phyloP scores from a whole-genome alignment of 495 filamentous ascomycete genomes.

The Apiosordaria backusii region DNA sequence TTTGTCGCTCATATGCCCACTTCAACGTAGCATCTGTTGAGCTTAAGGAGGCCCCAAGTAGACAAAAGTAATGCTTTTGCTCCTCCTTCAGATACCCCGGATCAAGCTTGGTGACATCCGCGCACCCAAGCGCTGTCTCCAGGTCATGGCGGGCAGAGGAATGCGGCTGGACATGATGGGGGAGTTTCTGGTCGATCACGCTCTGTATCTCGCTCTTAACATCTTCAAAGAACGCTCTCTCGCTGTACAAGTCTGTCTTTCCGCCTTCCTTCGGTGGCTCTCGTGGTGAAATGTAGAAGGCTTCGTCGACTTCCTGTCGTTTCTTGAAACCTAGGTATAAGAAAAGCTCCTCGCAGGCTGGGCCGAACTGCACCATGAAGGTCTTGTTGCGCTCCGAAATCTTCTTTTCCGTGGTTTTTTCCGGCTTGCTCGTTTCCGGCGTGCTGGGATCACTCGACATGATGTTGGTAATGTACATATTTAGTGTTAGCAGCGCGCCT shows the following conservation, averaged over 20 bases:
- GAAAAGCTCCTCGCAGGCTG: slow-evolving; percentile 59
- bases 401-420: no score
- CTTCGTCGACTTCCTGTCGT: slow-evolving; percentile 20
- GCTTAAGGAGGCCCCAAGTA: slow-evolving; percentile 23
- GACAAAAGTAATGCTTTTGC: slow-evolving; percentile 7
- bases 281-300: slow-evolving; percentile 27
- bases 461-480: slow-evolving; percentile 60
- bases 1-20: slow-evolving; percentile 30
- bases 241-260: slow-evolving; percentile 25
- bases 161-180: neutral
- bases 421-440: slow-evolving; percentile 26
- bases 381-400: slow-evolving; percentile 69
- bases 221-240: slow-evolving; percentile 35
- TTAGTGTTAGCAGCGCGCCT: slow-evolving; percentile 54
- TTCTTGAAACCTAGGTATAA: slow-evolving; percentile 59
- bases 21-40: slow-evolving; percentile 24
- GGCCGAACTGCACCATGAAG: slow-evolving; percentile 66
- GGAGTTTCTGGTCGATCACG: slow-evolving; percentile 13
- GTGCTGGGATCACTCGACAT: slow-evolving; percentile 33
- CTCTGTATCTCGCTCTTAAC: slow-evolving; percentile 36
- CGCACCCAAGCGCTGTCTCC: slow-evolving; percentile 21
- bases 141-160: slow-evolving; percentile 18
- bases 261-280: slow-evolving; percentile 15
- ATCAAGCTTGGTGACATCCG: slow-evolving; percentile 2
- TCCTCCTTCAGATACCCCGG: slow-evolving; percentile 7